Conservation (phyloP, 164 flowering plant species). For the Vitis riparia region DNA sequence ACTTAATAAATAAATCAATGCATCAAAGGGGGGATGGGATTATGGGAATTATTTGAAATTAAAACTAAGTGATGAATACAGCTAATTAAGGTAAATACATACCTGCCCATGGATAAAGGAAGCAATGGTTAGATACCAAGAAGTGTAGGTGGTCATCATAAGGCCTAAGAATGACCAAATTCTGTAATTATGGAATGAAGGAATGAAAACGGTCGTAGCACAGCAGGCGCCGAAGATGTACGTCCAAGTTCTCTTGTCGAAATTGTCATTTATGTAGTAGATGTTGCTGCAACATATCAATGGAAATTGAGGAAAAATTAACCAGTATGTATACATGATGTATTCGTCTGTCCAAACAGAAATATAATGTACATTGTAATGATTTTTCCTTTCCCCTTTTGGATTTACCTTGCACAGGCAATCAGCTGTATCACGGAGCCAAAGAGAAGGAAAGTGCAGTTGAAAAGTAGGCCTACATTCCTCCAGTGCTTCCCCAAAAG, state of each 20-base stretch:
- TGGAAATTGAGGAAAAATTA: neutral
- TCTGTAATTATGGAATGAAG: conserved; percentile 75
- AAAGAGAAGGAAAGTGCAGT: conserved; percentile 76
- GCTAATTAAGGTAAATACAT: neutral
- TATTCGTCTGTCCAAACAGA: neutral
- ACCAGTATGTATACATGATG: too few relatives aligned
- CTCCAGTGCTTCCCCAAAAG: conserved; percentile 73
- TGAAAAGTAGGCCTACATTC: conserved; percentile 61
- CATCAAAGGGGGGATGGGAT: neutral
- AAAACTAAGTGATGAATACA: neutral
- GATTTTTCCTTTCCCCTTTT: neutral
- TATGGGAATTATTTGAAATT: neutral
- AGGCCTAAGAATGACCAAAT: conserved; percentile 78
- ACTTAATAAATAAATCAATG: neutral
- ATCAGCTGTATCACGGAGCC: conserved; percentile 79
- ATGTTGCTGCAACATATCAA: conserved; percentile 56
- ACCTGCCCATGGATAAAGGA: conserved; percentile 79
- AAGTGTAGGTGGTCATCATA: conserved; percentile 68
- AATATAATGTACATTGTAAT: neutral
- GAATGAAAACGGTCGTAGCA: conserved; percentile 76
- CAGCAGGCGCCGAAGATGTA: conserved; percentile 81
- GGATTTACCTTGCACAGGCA: conserved; percentile 67
- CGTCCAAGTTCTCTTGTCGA: conserved; percentile 82
- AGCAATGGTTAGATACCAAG: conserved; percentile 75
- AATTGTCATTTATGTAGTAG: conserved; percentile 73